Base-by-base conservation (phyloP, 75 land plant species). In the Selaginella moellendorffii region DNA sequence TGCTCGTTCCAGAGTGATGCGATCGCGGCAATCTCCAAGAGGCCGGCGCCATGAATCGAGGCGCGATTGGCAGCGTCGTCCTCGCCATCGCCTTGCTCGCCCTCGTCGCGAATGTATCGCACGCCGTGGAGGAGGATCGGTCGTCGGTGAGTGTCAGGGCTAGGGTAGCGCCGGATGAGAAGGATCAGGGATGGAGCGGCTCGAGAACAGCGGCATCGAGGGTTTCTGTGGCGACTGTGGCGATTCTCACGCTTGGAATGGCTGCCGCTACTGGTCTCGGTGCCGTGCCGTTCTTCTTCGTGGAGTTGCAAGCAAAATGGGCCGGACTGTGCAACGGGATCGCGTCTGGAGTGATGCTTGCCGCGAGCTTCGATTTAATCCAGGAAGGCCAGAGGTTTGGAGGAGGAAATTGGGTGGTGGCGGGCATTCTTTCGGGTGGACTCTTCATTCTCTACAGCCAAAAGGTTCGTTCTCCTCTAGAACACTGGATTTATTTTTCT, bases 281-380 rank as follows among this genome's bases (percentile, higher is more conserved):
- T 29, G 85, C 98, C 26, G 66, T 89, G 14, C 98, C 98, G 2
- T 93, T 93, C 74, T 93, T 93, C 78, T 93, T 93, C 74, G 80
- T 93, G 64, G 85, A 89, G 56, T 68, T 93, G 29, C 81, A 89
- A 67, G 75, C 96, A 29, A 78, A 90, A 23, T 93, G 87, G 90
- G 85, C 97, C 31, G 98, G 98, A 14, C 67, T 86, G 53, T 93
- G 98, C 78, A 93, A 93, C 65, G 98, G 98, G 21, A 71, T 93
- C 65, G 98, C 98, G 51, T 82, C 98, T 31, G 98, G 98, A 30
- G 98, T 93, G 54, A 93, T 93, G 98, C 73, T 89, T 54, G 90
- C 98, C 28, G 98, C 98, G 14, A 93, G 98, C 71, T 93, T 93
- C 75, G 98, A 93, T 62, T 83, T 93, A 28, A 71, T 93, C 31